Conservation (phyloP, 495 filamentous ascomycete genomes). For the Penicillium herquei region DNA sequence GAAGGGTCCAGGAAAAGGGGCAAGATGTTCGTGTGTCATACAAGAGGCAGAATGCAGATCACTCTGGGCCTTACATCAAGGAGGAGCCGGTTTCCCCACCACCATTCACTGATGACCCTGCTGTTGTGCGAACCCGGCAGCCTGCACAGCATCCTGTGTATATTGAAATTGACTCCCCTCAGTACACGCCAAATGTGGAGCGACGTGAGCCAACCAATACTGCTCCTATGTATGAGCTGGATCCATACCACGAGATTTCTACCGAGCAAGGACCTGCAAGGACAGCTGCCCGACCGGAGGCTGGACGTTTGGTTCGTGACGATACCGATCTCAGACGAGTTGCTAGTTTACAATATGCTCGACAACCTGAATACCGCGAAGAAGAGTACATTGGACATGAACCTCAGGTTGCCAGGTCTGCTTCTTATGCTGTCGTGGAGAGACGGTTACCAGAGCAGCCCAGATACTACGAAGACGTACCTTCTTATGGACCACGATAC, state of each 20-base stretch:
- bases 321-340: constrained; percentile 59
- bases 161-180: constrained; percentile 49
- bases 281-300: constrained; percentile 40
- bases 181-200: constrained; percentile 41
- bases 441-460: constrained; percentile 43
- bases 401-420: constrained; percentile 51
- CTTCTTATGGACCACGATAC: constrained; percentile 43
- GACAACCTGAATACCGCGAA: constrained; percentile 49
- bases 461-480: constrained; percentile 59
- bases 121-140: constrained; percentile 41
- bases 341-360: constrained; percentile 54
- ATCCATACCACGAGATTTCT: constrained; percentile 36
- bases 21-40: constrained; percentile 28
- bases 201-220: constrained; percentile 30
- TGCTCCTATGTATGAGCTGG: constrained; percentile 35
- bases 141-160: constrained; percentile 46
- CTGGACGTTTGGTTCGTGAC: constrained; percentile 46
- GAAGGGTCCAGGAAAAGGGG: constrained; percentile 38
- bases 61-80: constrained; percentile 68
- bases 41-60: constrained; percentile 28
- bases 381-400: constrained; percentile 41
- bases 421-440: constrained; percentile 61
- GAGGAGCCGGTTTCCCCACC: constrained; percentile 84
- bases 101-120: constrained; percentile 57
- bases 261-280: constrained; percentile 37